These are phyloP conservation scores for Phanerochaete sordida DNA, from an alignment of 768 basidiomycete species.

Conservation along the genomic window DNA sequence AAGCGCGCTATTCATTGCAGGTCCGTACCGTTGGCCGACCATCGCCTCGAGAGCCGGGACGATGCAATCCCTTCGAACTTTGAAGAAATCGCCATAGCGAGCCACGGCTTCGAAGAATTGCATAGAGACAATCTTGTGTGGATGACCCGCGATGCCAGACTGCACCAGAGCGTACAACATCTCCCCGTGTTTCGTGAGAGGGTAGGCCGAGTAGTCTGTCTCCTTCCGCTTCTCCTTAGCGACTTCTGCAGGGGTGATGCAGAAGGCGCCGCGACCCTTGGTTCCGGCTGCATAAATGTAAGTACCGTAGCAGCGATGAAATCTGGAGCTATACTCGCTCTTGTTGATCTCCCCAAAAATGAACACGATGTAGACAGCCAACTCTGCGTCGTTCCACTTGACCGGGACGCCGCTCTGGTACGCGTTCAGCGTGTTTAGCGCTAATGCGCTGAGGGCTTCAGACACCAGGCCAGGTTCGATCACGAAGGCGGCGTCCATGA, in stretches of 20 bases:
- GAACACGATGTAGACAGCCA: slow-evolving; percentile 89
- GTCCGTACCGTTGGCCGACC: slow-evolving; percentile 70
- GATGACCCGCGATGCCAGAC: slow-evolving; percentile 78
- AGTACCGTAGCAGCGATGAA: neutral
- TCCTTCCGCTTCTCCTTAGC: slow-evolving; percentile 66
- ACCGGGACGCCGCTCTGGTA: slow-evolving; percentile 61
- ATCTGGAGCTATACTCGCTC: slow-evolving; percentile 45
- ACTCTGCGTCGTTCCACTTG: slow-evolving; percentile 91
- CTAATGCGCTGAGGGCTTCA: slow-evolving; percentile 66
- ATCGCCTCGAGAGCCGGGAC: slow-evolving; percentile 86
- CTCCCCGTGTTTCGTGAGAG: slow-evolving; percentile 87
- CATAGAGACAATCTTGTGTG: slow-evolving; percentile 78
- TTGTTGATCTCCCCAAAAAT: slow-evolving; percentile 93
- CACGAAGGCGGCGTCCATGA: slow-evolving; percentile 82
- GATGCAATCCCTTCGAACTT: slow-evolving; percentile 85
- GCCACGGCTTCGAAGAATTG: slow-evolving; percentile 92
- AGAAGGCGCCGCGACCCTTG: slow-evolving; percentile 85
- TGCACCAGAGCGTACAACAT: slow-evolving; percentile 82
- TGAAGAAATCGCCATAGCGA: slow-evolving; percentile 97
- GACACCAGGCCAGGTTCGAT: slow-evolving; percentile 88
- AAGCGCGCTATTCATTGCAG: too few species aligned
- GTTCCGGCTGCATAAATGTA: slow-evolving; percentile 48
- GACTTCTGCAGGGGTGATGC: slow-evolving; percentile 59
- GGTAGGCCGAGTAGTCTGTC: slow-evolving; percentile 73
- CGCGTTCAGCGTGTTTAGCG: slow-evolving; percentile 69